These are phyloP conservation scores for Daldinia concentrica DNA, from an alignment of 495 filamentous ascomycete genomes.

Conservation along the genomic window DNA sequence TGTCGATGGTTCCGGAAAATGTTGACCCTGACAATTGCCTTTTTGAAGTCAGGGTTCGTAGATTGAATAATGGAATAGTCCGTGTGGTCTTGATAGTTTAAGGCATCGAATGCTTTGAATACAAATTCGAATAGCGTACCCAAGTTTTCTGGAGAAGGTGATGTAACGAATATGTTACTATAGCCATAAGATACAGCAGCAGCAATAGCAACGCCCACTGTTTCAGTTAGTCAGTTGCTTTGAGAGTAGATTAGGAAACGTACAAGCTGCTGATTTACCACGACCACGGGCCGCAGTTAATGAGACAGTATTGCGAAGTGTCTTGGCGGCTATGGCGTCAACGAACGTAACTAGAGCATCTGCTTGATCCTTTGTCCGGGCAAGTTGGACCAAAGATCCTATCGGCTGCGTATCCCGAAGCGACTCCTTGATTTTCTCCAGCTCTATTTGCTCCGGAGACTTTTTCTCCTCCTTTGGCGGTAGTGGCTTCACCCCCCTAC, in stretches of 20 bases:
- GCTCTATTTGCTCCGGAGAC: slow-evolving; percentile 73
- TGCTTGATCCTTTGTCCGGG: slow-evolving; percentile 92
- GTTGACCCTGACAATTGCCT: slow-evolving; percentile 97
- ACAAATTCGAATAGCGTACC: slow-evolving; percentile 98
- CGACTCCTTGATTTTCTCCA: slow-evolving; percentile 87
- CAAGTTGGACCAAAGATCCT: slow-evolving; percentile 81
- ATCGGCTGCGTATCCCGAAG: slow-evolving; percentile 86
- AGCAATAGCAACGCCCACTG: slow-evolving; percentile 83
- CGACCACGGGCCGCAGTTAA: slow-evolving; percentile 94
- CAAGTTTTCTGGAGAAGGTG: slow-evolving; percentile 96
- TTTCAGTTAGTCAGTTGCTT: slow-evolving; percentile 15
- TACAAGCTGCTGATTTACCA: slow-evolving; percentile 88
- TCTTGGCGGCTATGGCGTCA: slow-evolving; percentile 96
- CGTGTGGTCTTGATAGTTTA: slow-evolving; percentile 90
- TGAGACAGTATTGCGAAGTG: slow-evolving; percentile 89
- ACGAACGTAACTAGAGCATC: slow-evolving; percentile 95
- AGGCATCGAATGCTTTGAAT: slow-evolving; percentile 96
- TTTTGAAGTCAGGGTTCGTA: slow-evolving; percentile 98
- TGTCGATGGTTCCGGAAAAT: slow-evolving; percentile 95
- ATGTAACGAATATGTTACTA: slow-evolving; percentile 99
- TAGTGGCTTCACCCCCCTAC: slow-evolving; percentile 86
- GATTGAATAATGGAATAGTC: slow-evolving; percentile 99
- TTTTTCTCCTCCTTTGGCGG: slow-evolving; percentile 77
- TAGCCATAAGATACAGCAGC: slow-evolving; percentile 96
- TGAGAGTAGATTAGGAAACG: not conserved